Conservation (phyloP, 78 protist species). For the Tieghemostelium lacteum region DNA sequence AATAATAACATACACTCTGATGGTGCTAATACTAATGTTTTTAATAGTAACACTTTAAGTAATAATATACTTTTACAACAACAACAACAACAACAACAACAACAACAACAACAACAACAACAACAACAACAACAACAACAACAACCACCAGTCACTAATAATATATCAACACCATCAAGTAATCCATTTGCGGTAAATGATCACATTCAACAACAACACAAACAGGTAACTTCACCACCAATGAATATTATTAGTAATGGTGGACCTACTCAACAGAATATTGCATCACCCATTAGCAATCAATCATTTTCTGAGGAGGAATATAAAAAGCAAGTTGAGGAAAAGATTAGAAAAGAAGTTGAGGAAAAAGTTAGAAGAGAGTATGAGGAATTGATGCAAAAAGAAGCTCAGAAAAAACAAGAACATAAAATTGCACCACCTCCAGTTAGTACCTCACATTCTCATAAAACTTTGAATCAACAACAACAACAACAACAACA, state of each 20-base stretch:
- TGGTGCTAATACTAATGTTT: too few species aligned
- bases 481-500: too few species aligned
- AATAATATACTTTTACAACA: background rate
- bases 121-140: constrained; percentile 10
- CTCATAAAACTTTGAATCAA: too few species aligned
- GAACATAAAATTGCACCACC: background rate
- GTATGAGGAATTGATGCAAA: constrained; percentile 27
- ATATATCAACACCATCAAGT: background rate
- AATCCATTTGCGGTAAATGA: background rate
- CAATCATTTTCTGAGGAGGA: constrained; percentile 54
- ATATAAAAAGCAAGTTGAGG: constrained; percentile 56
- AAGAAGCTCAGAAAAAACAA: background rate
- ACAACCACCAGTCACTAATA: too few species aligned
- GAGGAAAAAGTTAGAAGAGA: constrained; percentile 44
- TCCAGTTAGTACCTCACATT: background rate
- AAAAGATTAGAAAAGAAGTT: constrained; percentile 68
- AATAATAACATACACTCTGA: background rate
- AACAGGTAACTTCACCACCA: background rate
- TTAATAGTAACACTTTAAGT: too few species aligned
- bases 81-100: background rate
- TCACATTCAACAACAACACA: background rate
- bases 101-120: background rate
- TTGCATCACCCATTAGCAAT: background rate
- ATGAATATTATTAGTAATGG: too few species aligned
- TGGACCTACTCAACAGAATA: background rate